Base-by-base conservation (phyloP, 2,329 filamentous ascomycete species). In the Orbilia javanica region DNA sequence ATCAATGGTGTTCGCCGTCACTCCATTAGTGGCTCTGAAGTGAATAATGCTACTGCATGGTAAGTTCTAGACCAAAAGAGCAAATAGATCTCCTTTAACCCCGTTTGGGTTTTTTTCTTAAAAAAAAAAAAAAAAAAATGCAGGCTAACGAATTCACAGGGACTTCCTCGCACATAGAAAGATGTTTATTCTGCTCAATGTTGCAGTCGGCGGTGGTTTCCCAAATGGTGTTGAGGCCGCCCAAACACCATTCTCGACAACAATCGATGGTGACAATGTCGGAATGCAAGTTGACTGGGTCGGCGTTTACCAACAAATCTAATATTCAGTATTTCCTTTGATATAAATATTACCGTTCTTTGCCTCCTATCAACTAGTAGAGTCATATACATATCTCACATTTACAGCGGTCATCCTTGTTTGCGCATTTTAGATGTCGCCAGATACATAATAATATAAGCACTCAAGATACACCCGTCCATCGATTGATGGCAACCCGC, bases 201-300 rank as follows among this genome's bases (percentile, higher is more conserved):
- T 85, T 8, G 85, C 85, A n/a, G 83, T 86, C 3, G 85, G 84
- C 15, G 84, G 84, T 22, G 72, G 81, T 20, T 84, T 86, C 60
- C 84, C 85, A 0, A 79, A 84, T 63, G 84, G 79, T 2, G 77
- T 84, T 13, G 83, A 83, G 1, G 6, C 18, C n/a, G 79, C 80
- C 2, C 80, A 77, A 18, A 84, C 83, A 10, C 85, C 85, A 0
- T 84, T 82, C 6, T 79, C 80, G 3, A 53, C 55, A 27, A 86
- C 85, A 1, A 63, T 72, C 6, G 84, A 82, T 6, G 85, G 84
- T 0, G 67, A 79, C 6, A 80, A 80, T 0, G 81, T 83, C 2
- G 80, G 80, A 7, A 84, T 86, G 83, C 83, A 85, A 78, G 82
- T 86, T 20, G 83, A 84, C 52, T 85, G 85, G 79, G 83, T 86